Evolutionary conservation across 108 stramenopile species (phyloP), one percentile per base, ranked within the genome.

Genomic region (Skeletonema tropicum): DNA sequence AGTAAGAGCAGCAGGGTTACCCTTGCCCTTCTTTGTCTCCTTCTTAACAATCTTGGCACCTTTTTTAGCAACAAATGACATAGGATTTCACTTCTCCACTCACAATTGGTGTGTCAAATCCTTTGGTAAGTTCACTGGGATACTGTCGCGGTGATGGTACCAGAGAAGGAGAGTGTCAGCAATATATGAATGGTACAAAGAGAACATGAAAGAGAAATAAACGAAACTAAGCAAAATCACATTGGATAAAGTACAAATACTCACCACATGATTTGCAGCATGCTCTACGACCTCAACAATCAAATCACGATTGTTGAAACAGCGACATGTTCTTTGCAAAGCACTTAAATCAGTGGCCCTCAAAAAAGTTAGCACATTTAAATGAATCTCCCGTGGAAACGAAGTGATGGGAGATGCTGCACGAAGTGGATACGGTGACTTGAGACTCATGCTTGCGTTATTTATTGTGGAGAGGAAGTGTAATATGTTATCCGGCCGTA

Each of bases 291-390:
- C 82, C 11, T 71, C 71, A 45, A 87, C 71, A 39, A 93, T 85
- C 62, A 92, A 82, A 39, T 79, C 75, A 15, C 79, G 82, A 57
- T 87, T 70, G 62, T 88, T 79, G 69, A 92, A 94, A 39, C 73
- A 85, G 11, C 59, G 72, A 68, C 90, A 91, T 36, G 89, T 86
- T 39, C 83, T 79, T 57, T 93, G 92, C 15, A 96, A 70, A 23
- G 87, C 80, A 25, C 81, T 68, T n/a, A 94, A 76, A 85, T 96
- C 95, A 52, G 83, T 90, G 46, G 95, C 92, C 45, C 95, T 72
- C 26, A 96, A 82, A 76, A 76, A 96, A n/a, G 88, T 92, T 11
- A 96, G 64, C 23, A 92, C 85, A 39, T 90, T 68, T 21, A 95
- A 68, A 74, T 93, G 90, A 0, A 91, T 35, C 59, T 92, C 92